Evolutionary conservation across 805 yeast genomes (phyloP).

Genomic region (Yamadazyma olivae): DNA sequence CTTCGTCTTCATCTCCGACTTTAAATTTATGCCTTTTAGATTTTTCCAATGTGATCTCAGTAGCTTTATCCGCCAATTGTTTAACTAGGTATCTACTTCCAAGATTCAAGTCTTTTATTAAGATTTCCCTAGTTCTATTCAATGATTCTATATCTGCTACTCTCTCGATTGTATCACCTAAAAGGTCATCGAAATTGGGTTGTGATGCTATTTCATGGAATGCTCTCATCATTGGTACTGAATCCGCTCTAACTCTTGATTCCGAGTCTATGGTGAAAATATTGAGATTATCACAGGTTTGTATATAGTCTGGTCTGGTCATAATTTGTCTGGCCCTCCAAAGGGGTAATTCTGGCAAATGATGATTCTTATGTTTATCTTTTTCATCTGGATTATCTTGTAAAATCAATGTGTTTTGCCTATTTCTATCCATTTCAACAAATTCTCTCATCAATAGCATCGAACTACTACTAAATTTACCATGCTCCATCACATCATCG

Average conservation of each 20-base stretch:
- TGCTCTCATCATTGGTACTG: conserved; percentile 88
- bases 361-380: conserved; percentile 37
- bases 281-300: conserved; percentile 69
- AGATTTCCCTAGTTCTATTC: conserved; percentile 73
- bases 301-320: conserved; percentile 82
- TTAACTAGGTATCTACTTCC: conserved; percentile 42
- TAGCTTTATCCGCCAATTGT: conserved; percentile 17
- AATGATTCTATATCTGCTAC: conserved; percentile 74
- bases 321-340: conserved; percentile 84
- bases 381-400: conserved; percentile 28
- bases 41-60: conserved; percentile 8
- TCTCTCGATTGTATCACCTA: conserved; percentile 63
- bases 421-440: conserved; percentile 60
- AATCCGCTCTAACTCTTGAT: conserved; percentile 73
- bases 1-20: conserved; percentile 13
- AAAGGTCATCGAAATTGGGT: conserved; percentile 66
- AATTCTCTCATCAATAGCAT: conserved; percentile 69
- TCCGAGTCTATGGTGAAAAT: conserved; percentile 76
- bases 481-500: conserved; percentile 84
- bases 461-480: conserved; percentile 72
- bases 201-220: conserved; percentile 72
- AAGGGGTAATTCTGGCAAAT: conserved; percentile 69
- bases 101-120: conserved; percentile 61
- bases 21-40: conserved; percentile 9
- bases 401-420: conserved; percentile 24